Evolutionary conservation across 2,329 filamentous ascomycete species (phyloP), one percentile per base, ranked within the genome.

Genomic region (Colletotrichum sp.): DNA sequence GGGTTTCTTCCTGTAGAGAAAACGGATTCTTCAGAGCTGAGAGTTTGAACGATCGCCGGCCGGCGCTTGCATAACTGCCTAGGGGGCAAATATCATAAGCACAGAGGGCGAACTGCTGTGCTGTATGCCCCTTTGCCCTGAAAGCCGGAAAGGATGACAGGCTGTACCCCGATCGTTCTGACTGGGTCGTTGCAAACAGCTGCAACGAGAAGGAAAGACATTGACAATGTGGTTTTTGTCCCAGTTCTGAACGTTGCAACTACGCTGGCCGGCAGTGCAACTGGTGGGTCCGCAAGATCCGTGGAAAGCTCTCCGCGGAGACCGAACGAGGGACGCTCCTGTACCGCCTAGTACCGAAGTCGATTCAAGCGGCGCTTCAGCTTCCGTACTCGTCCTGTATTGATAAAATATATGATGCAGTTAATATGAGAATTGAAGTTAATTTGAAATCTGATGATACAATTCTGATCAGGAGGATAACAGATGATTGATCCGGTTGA

Each of bases 401-500:
- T 2, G 1, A 21, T 49, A 1, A 4, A 49, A 49, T 49, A 6
- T 0, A 13, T 21, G 4, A 49, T 13, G 1, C 10, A 1, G n/a
- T 13, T 13, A 3, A 49, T 21, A 44, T n/a, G 6, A 12, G 3
- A 21, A 21, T 13, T 49, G n/a, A 49, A 49, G 0, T 21, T 13
- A 49, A 13, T 21, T 49, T 1, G 6, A 21, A 49, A 2, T 49
- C 10, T n/a, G 10, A 21, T 49, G 10, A 21, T 6, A 8, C 6
- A 0, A 1, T 21, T 1, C 1, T 7, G 0, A 7, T 12, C n/a
- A 49, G 6, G 6, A 13, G 44, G 10, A 13, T 2, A 7, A 49
- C 3, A 7, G 0, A 13, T 21, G 18, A 21, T 12, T 13, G 44
- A 6, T 4, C 18, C n/a, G 18, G 0, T 0, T 21, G 10, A 2